Base-by-base conservation (phyloP, 2,329 filamentous ascomycete species). In the Epichloe bromicola region DNA sequence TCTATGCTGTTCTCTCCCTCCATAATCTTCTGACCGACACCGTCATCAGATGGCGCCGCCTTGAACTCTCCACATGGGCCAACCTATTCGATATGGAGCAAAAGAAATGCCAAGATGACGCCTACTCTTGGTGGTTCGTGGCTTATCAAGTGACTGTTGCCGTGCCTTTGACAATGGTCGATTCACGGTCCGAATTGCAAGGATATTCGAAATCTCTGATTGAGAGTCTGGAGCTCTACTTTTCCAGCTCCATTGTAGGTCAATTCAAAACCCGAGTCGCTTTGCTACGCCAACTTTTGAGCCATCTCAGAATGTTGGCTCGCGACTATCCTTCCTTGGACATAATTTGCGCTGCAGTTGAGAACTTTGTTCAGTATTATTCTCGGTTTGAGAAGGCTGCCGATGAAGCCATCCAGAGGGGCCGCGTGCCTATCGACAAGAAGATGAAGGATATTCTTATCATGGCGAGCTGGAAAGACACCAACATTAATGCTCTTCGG, bases 401-500 rank as follows among this genome's bases (percentile, higher is more conserved):
- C 7, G 69, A 75, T 12, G 83, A 88, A 54, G 69, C 74, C 1
- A 75, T 96, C 37, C 70, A 70, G 19, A 79, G 79, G 43, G 86
- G 83, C n/a, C 80, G 88, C 51, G 71, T 74, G 6, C 74, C 77
- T 0, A 75, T 97, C n/a, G 91, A 97, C 65, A 95, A 89, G 67
- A 82, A 88, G 52, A 88, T 97, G 76, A 91, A 86, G 63, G 87
- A 97, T 58, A 83, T 96, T n/a, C 78, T 98, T 15, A 80, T 95
- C 49, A 73, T 98, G 59, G 89, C 90, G 7, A 96, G 89, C 66
- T 98, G 94, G 94, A 96, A 95, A 65, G 93, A 98, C 59, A 95
- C 88, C 20, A 98, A 97, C 61, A 94, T 98, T 55, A 84, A 85
- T 46, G 87, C 88, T 1, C 72, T 98, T 15, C 80, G 84, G 57